These are phyloP conservation scores for Zygosaccharomyces lentus DNA, from an alignment of 805 yeast genomes.

Conservation along the genomic window DNA sequence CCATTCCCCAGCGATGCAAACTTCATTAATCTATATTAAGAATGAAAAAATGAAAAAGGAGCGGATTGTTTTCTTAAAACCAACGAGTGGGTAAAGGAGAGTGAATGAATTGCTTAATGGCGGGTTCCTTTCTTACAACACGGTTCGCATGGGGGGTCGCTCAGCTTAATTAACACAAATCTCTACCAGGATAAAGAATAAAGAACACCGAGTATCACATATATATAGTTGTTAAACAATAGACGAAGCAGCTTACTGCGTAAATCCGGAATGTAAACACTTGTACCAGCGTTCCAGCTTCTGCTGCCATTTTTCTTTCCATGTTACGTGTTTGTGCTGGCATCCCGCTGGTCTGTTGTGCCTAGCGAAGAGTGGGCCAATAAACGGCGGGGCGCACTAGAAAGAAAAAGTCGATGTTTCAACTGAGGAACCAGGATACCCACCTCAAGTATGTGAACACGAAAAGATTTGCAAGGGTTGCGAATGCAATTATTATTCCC, in stretches of 20 bases:
- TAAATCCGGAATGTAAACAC: not conserved
- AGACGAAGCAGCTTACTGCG: not conserved
- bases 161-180: not conserved
- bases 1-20: conserved; percentile 10
- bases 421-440: not conserved
- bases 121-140: not conserved
- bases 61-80: not conserved
- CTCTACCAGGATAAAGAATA: not conserved
- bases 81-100: conserved; percentile 4
- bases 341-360: conserved; percentile 6
- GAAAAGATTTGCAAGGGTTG: not conserved
- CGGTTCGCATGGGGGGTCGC: not conserved
- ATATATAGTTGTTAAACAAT: no score
- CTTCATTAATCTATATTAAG: no score
- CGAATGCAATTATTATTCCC: not conserved
- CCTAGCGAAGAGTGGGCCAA: not conserved
- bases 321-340: not conserved
- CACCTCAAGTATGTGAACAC: not conserved
- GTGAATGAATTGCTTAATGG: not conserved
- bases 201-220: no score
- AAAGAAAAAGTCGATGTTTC: not conserved
- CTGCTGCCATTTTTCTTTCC: not conserved
- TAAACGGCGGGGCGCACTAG: not conserved
- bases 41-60: conserved; percentile 2
- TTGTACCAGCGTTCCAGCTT: not conserved